Evolutionary conservation across 2,329 filamentous ascomycete genomes (phyloP).

Genomic region (Knufia fluminis): DNA sequence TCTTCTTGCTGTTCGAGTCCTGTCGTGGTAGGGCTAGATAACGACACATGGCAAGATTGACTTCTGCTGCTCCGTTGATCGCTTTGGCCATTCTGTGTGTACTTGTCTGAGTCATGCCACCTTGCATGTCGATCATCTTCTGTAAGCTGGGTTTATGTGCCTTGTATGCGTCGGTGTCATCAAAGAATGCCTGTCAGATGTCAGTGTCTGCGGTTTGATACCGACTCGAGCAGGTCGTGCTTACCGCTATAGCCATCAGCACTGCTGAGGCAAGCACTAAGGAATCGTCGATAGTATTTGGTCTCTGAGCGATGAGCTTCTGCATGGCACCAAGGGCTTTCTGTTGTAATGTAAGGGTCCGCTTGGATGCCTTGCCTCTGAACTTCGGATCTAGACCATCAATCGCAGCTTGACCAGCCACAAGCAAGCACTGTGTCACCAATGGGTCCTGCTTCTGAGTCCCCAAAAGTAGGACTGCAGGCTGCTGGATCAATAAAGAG

Average conservation of each 20-base stretch:
- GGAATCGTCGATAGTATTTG: neutral
- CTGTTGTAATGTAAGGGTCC: slow-evolving; percentile 1
- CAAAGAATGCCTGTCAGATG: neutral
- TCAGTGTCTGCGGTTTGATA: neutral
- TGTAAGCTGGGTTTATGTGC: slow-evolving; percentile 5
- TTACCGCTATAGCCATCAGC: slow-evolving; percentile 5
- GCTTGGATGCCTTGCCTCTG: slow-evolving; percentile 5
- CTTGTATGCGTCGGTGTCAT: neutral
- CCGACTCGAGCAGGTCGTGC: neutral
- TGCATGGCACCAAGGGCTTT: slow-evolving; percentile 3
- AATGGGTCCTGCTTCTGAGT: neutral
- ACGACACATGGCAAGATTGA: neutral
- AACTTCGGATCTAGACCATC: slow-evolving; percentile 1
- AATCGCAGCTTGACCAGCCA: slow-evolving; percentile 5
- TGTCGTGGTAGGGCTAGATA: neutral
- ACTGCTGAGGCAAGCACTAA: slow-evolving; percentile 5
- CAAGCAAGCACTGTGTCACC: slow-evolving; percentile 2
- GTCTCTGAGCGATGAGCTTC: slow-evolving; percentile 2
- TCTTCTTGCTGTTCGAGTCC: neutral
- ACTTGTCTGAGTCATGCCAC: neutral
- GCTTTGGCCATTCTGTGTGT: neutral
- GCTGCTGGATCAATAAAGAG: neutral
- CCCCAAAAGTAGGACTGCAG: neutral
- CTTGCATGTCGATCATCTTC: slow-evolving; percentile 5
- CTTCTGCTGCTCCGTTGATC: neutral